Percentiles rank a stretch among this genome's conserved stretches.
phyloP scores from a whole-genome alignment of 2,329 filamentous ascomycete genomes.

The Penicillium nordicum region DNA sequence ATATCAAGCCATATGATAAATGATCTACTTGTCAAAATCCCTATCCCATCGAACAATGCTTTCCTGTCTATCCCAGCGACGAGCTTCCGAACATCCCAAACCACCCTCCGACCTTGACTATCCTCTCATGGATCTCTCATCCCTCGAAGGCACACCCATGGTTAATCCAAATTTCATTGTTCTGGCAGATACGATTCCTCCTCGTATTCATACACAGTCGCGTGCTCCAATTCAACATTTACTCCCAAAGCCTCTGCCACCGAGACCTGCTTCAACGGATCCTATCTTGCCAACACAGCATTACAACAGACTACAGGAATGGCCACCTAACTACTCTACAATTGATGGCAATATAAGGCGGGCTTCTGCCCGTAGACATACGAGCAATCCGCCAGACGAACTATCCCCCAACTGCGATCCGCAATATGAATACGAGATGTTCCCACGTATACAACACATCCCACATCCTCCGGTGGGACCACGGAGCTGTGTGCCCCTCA shows the following conservation, averaged over 20 bases:
- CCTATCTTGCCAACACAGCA: neutral
- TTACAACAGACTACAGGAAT: neutral
- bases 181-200: neutral
- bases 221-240: constrained; percentile 12
- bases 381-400: neutral
- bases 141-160: constrained; percentile 35
- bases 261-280: constrained; percentile 6
- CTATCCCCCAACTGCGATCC: neutral
- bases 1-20: neutral
- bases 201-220: constrained; percentile 4
- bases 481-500: constrained; percentile 16
- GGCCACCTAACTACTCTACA: neutral
- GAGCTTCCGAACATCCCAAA: neutral
- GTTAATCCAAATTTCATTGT: constrained; percentile 19
- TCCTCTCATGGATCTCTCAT: constrained; percentile 34
- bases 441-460: neutral
- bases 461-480: neutral
- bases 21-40: neutral
- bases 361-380: neutral
- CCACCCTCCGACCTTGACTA: neutral
- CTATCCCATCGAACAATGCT: constrained; percentile 2
- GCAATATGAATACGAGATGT: neutral
- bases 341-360: neutral
- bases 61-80: constrained; percentile 11
- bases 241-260: constrained; percentile 19